Conservation (phyloP, 2,329 filamentous ascomycete genomes). For the Aspergillus felis region DNA sequence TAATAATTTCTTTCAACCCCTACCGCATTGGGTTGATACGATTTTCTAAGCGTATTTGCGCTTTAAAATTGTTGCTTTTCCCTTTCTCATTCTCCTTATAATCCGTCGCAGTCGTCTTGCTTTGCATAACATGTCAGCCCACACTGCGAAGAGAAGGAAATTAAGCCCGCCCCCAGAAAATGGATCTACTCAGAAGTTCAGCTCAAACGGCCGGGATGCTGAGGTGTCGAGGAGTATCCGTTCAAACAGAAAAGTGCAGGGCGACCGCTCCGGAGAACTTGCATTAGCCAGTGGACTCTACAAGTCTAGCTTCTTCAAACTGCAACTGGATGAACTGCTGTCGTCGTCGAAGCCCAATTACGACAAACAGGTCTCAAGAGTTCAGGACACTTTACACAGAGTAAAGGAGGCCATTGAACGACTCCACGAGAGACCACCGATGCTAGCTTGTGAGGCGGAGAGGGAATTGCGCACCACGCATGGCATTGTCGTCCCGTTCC, state of each 20-base stretch:
- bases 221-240: slow-evolving; percentile 8
- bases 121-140: slow-evolving; percentile 27
- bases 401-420: slow-evolving; percentile 56
- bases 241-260: slow-evolving; percentile 16
- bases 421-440: slow-evolving; percentile 49
- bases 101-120: neutral
- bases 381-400: slow-evolving; percentile 52
- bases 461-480: slow-evolving; percentile 63
- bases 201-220: neutral
- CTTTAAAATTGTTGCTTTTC: neutral
- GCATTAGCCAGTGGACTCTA: slow-evolving; percentile 50
- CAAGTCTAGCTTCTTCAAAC: slow-evolving; percentile 64
- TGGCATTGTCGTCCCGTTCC: slow-evolving; percentile 74
- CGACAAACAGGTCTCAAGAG: slow-evolving; percentile 51
- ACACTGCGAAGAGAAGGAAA: slow-evolving; percentile 46
- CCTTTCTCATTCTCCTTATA: neutral
- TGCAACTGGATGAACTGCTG: slow-evolving; percentile 63
- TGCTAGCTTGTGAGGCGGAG: slow-evolving; percentile 61
- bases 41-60: neutral
- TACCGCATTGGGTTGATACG: neutral
- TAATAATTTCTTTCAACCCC: neutral
- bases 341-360: slow-evolving; percentile 56
- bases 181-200: neutral
- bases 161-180: slow-evolving; percentile 35
- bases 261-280: slow-evolving; percentile 31